Base-by-base conservation (phyloP, 352 stramenopile genomes). In the Phytophthora rubi region DNA sequence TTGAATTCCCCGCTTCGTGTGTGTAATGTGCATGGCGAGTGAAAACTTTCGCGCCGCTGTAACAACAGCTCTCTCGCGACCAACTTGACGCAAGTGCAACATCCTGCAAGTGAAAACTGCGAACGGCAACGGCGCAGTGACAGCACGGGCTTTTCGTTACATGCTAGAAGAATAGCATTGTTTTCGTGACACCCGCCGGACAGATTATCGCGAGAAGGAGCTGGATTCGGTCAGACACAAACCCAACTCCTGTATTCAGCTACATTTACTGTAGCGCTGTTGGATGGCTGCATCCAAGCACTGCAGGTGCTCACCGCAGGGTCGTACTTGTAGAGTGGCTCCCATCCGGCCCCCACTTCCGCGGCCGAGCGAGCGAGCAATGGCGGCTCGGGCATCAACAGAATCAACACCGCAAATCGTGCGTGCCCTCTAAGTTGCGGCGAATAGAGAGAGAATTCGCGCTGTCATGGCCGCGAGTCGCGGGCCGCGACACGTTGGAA, bases 11-110 rank as follows among this genome's bases (percentile, higher is more conserved):
- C 47, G 26, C 15, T 44, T 47, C 26, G 64, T 73, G 53, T 69
- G 66, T 73, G 69, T 21, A 21, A 73, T 48, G 57, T 23, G 32
- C n/a, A 47, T 45, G 16, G 56, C 51, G 57, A 61, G 16, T 26
- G 39, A 64, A 73, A 73, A 56, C 60, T 73, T 73, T 65, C 39
- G 52, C 44, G 58, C 48, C 44, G 59, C 45, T 62, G 49, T 42
- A 42, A 16, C 35, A 42, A 42, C 35, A 49, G 18, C 61, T 62
- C 53, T 62, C 53, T 61, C 61, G 37, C 23, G 26, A 45, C n/a
- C 7, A 28, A 42, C 53, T 71, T 61, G 47, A 59, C 26, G 54
- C 55, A 55, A 60, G 47, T 59, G 63, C 33, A 42, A 70, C 37
- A 54, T 37, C 47, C 5, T 56, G 48, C 21, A 52, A 35, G 39